Percentiles rank a stretch among this genome's conserved stretches.
Evolutionary conservation across 2,329 filamentous ascomycete species (phyloP).

Genomic region (Penicillium paneum): DNA sequence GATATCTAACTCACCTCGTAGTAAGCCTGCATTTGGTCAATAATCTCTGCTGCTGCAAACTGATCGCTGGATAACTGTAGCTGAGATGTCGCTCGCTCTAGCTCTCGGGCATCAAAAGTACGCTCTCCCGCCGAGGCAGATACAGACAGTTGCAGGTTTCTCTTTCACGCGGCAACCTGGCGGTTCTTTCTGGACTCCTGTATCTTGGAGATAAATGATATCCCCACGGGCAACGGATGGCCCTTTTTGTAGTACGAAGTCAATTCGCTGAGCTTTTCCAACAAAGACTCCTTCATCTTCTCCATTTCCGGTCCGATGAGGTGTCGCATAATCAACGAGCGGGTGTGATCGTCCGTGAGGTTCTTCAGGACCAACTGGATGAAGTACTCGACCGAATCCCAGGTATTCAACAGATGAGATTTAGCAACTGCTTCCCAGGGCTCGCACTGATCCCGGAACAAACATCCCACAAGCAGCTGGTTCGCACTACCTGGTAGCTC

Average conservation of each 20-base stretch:
- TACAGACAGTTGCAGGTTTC: not conserved
- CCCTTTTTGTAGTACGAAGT: not conserved
- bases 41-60: conserved; percentile 22
- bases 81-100: not conserved
- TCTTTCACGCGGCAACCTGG: not conserved
- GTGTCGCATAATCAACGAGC: not conserved
- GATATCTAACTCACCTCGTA: conserved; percentile 35
- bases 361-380: not conserved
- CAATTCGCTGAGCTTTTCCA: not conserved
- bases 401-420: conserved; percentile 18
- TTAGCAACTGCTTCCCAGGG: conserved; percentile 32
- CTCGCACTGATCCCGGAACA: conserved; percentile 36
- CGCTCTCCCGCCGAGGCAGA: not conserved
- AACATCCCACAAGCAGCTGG: conserved; percentile 29
- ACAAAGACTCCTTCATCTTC: not conserved
- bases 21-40: conserved; percentile 48
- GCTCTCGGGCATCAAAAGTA: not conserved
- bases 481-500: conserved; percentile 38
- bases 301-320: not conserved
- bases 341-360: not conserved
- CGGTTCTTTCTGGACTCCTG: not conserved
- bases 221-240: not conserved
- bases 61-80: not conserved
- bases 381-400: not conserved
- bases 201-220: not conserved